Conservation (phyloP, 768 basidiomycete genomes). For the Scleroderma bovista region DNA sequence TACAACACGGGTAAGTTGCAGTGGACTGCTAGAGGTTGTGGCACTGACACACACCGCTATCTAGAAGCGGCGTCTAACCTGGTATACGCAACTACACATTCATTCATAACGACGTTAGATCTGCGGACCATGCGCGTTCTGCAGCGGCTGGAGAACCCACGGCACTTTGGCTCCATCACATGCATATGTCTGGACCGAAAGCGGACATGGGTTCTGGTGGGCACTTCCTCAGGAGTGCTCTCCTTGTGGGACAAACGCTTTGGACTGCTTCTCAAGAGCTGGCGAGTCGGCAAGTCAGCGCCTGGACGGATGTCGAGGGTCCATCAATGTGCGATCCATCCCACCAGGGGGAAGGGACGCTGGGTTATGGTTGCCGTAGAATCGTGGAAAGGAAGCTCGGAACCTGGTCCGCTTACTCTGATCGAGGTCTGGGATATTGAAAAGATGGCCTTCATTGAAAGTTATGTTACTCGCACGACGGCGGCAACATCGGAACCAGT, state of each 20-base stretch:
- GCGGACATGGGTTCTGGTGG: constrained; percentile 83
- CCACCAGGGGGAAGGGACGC: constrained; percentile 78
- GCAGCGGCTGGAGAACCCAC: constrained; percentile 77
- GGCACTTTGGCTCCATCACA: constrained; percentile 82
- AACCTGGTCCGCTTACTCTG: constrained; percentile 42
- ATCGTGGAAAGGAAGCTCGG: constrained; percentile 35
- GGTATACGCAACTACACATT: constrained; percentile 81
- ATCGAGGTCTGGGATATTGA: constrained; percentile 95
- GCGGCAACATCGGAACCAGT: constrained; percentile 40
- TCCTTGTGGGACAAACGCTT: constrained; percentile 96
- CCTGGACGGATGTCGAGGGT: constrained; percentile 52
- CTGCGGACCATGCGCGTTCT: constrained; percentile 77
- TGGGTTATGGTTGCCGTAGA: constrained; percentile 88
- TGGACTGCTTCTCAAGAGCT: constrained; percentile 80
- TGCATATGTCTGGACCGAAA: constrained; percentile 80
- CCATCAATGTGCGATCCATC: constrained; percentile 76
- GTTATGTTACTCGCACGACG: constrained; percentile 56
- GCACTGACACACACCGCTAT: neutral
- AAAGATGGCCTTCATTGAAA: constrained; percentile 72
- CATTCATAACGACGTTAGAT: constrained; percentile 70
- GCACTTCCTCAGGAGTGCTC: constrained; percentile 79
- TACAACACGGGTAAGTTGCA: constrained; percentile 59
- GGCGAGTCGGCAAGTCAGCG: constrained; percentile 64
- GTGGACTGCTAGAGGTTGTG: neutral
- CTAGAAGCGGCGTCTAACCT: constrained; percentile 76